Evolutionary conservation across 2,329 filamentous ascomycete species (phyloP).

Genomic region (Albifimbria verrucaria): DNA sequence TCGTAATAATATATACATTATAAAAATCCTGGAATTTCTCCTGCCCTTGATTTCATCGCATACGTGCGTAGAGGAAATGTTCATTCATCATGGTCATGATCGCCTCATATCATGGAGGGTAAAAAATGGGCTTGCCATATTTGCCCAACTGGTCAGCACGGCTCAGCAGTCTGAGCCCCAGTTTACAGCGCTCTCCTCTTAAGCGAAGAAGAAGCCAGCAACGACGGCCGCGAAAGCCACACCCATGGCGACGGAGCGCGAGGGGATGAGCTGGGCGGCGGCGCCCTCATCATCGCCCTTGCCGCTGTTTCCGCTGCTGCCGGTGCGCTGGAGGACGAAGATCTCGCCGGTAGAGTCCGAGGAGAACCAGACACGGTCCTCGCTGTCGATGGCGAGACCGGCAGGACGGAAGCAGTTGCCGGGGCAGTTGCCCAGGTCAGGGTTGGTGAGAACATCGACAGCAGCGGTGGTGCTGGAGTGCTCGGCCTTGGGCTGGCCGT

Average conservation of each 20-base stretch:
- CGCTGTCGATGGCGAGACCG: slow-evolving; percentile 48
- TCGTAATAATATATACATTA: background rate
- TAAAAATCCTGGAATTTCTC: background rate
- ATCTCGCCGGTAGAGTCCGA: slow-evolving; percentile 65
- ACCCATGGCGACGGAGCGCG: slow-evolving; percentile 14
- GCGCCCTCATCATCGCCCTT: slow-evolving; percentile 6
- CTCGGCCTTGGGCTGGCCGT: slow-evolving; percentile 38
- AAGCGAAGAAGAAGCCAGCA: slow-evolving; percentile 24
- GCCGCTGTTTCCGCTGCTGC: slow-evolving; percentile 6
- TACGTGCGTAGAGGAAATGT: background rate
- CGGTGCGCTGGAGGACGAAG: slow-evolving; percentile 45
- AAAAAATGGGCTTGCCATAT: too few species aligned
- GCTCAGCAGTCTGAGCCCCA: too few species aligned
- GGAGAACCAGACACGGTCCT: slow-evolving; percentile 58
- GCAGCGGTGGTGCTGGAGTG: slow-evolving; percentile 43
- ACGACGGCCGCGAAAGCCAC: slow-evolving; percentile 24
- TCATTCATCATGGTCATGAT: background rate
- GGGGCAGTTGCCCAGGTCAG: slow-evolving; percentile 50
- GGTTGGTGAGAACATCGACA: slow-evolving; percentile 53
- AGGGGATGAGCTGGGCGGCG: slow-evolving; percentile 14
- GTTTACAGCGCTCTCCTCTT: too few species aligned
- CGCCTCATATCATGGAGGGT: too few species aligned
- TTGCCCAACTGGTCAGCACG: too few species aligned
- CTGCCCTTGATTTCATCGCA: background rate
- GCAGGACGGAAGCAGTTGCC: slow-evolving; percentile 60